Base-by-base conservation (phyloP, 2,329 filamentous ascomycete species). In the Plectosphaerella plurivora region DNA sequence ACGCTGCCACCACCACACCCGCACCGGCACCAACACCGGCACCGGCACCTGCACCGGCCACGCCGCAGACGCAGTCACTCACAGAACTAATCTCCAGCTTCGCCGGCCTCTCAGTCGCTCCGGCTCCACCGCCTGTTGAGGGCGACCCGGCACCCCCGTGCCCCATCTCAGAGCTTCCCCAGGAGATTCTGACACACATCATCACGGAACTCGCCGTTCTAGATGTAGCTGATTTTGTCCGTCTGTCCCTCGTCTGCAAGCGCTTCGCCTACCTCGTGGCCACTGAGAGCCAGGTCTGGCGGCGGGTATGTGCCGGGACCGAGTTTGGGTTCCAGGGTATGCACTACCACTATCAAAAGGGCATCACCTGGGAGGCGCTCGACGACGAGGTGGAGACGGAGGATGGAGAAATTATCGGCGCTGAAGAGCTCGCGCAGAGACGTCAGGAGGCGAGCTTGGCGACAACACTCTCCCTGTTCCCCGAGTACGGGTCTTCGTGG, bases 221-320 rank as follows among this genome's bases (percentile, higher is more conserved):
- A 28, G 94, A 99, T 59, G 78, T 96, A 0, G 87, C 86, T 3
- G 83, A 88, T 39, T 92, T 95, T 60, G 81, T 80, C 18, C 86
- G 89, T 22, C 75, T 92, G 15, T 80, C 90, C 0, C 82, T 86
- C 57, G 92, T 96, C 3, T 97, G 93, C 74, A 95, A 91, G 67
- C 83, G 87, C 14, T 74, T 97, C 44, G 91, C 93, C 20, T 97
- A 88, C 65, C 81, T 97, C 18, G 86, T 96, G 48, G 77, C 84
- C 28, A 89, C 88, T 6, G 92, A 97, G 66, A 87, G 96, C 61
- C 81, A 81, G 44, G 88, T 96, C 61, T 99, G 94, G 92, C 89
- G 86, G 54, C 81, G 83, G 16, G 71, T 96, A 5, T 89, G 87
- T 45, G 70, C 89, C 1, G 87, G 85, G 0, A 56, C 70, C 12